Evolutionary conservation across 352 stramenopile species (phyloP), one percentile per base, ranked within the genome.

Genomic region (Pythium angustatum): DNA sequence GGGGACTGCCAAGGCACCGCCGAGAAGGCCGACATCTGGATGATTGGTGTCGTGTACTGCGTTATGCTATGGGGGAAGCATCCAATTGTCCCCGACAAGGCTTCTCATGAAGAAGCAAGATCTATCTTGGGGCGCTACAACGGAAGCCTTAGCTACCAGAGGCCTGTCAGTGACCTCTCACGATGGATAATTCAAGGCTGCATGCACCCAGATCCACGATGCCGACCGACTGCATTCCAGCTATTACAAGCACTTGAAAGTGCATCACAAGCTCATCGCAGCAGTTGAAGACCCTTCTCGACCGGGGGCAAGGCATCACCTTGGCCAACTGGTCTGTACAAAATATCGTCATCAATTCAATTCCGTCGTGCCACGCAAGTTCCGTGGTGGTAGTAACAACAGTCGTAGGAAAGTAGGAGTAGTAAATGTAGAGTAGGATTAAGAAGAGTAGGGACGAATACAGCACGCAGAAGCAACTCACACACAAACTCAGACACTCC

Each of bases 21-120:
- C 14, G 84, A 91, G 54, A 93, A 91, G 62, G 84, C 84, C 0
- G 84, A 93, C 47, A 89, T 91, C 57, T 93, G 84, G 84, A 93
- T 93, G 84, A 66, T 93, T 40, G 84, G 84, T 17, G 82, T 93
- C 22, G 77, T 93, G 24, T 93, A 78, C 54, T 87, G 75, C 66
- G 72, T 91, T 50, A 90, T 90, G 79, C 69, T 93, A 14, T 88
- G 76, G 33, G 84, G 84, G 22, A 93, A 90, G 58, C 84, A 93
- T 48, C 84, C 84, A 12, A 83, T 93, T 52, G 85, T 80, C 53
- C 54, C 56, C 5, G 81, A 89, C 45, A 91, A 88, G 52, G 74
- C 75, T 15, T 79, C 77, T 8, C 77, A 73, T n/a, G 76, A 85
- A 6, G 78, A 90, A 19, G 67, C 71, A n/a, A 63, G 71, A 22